Conservation (phyloP, 2,329 filamentous ascomycete species). For the Bisporella sp. region DNA sequence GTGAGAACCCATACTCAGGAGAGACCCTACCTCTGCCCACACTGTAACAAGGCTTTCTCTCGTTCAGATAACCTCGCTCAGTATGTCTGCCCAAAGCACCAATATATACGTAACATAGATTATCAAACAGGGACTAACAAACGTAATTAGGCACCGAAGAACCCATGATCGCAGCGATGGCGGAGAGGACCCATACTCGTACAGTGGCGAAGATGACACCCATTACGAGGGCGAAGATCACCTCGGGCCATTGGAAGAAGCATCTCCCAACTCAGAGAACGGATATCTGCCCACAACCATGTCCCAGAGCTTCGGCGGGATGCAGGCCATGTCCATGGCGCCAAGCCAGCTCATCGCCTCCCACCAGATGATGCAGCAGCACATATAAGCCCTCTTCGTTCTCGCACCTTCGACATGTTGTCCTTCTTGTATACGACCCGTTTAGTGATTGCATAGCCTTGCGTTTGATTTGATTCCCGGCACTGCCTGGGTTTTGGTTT, state of each 20-base stretch:
- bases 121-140: conserved; percentile 18
- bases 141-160: conserved; percentile 48
- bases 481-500: too few species aligned
- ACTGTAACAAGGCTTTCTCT: conserved; percentile 98
- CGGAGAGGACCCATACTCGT: conserved; percentile 51
- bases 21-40: conserved; percentile 93
- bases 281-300: conserved; percentile 43
- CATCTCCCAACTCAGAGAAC: conserved; percentile 64
- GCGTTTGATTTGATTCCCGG: too few species aligned
- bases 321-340: conserved; percentile 23
- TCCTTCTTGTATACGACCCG: too few species aligned
- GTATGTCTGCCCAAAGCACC: conserved; percentile 47
- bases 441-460: too few species aligned
- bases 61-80: conserved; percentile 98
- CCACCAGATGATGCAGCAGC: conserved; percentile 27
- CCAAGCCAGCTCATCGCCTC: conserved; percentile 30
- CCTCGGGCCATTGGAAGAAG: conserved; percentile 71
- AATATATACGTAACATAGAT: conserved; percentile 28
- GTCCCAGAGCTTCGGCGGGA: conserved; percentile 15
- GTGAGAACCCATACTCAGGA: conserved; percentile 99
- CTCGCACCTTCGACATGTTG: too few species aligned
- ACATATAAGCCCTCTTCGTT: not conserved
- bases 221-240: conserved; percentile 62
- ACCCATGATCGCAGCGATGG: conserved; percentile 79
- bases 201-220: conserved; percentile 65